Base-by-base conservation (phyloP, 2,329 filamentous ascomycete species). In the Arthrobotrys sphaeroides region DNA sequence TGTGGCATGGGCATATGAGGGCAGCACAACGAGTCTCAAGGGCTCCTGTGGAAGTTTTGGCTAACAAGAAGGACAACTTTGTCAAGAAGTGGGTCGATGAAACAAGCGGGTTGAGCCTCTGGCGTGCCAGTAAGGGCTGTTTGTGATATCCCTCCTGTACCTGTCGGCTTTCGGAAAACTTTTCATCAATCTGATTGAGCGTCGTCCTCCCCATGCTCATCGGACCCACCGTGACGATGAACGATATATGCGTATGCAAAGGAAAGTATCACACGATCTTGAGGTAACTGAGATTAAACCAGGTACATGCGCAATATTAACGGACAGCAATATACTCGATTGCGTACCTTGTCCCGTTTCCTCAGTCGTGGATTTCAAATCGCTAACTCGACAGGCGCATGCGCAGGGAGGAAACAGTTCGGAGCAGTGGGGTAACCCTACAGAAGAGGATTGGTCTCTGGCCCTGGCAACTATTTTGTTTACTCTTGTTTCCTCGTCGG, bases 141-240 rank as follows among this genome's bases (percentile, higher is more conserved):
- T 12, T 18, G n/a, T 31, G n/a, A 10, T 47, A 36, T 22, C 16
- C 33, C n/a, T 33, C 47, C 26, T n/a, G n/a, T n/a, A n/a, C n/a
- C n/a, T 55, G 18, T 49, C 51, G 64, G 64, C 40, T 33, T 49
- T 60, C 51, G 26, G 64, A 60, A 60, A 53, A 68, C n/a, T 38
- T 60, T 18, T 13, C n/a, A 33, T 53, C 47, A 20, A 13, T 33
- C 16, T 16, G 12, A 55, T 55, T n/a, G 16, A 38, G 38, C 38
- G 13, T 28, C n/a, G 24, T 18, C 47, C 51, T 28, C 51, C 38
- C n/a, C n/a, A n/a, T n/a, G n/a, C n/a, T 22, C n/a, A n/a, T 38
- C 36, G 26, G 43, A 65, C 43, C 43, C 60, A 49, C 45, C 12
- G 22, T 53, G 28, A 65, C 9, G 43, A 42, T 40, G 20, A 18